Percentiles rank a stretch among this genome's conserved stretches.
Evolutionary conservation across 2,329 filamentous ascomycete species (phyloP).

Genomic region (Phaeomoniella chlamydospora): DNA sequence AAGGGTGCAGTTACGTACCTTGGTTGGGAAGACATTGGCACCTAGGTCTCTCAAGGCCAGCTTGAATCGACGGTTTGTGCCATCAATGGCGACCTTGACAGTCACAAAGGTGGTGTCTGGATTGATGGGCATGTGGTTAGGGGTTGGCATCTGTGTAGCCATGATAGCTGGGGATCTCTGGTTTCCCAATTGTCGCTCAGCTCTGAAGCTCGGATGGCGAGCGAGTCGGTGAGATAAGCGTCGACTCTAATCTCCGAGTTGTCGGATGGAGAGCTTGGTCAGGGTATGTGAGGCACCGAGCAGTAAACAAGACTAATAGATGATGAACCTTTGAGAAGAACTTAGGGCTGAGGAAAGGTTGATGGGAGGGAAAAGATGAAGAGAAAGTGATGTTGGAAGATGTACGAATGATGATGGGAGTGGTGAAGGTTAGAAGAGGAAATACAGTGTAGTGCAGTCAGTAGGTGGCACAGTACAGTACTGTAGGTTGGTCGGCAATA

Average conservation of each 20-base stretch:
- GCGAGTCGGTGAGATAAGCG: not conserved
- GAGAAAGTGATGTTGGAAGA: too few species aligned
- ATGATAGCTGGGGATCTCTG: slow-evolving; percentile 15
- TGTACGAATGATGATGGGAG: too few species aligned
- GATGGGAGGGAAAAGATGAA: not conserved
- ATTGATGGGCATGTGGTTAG: slow-evolving; percentile 28
- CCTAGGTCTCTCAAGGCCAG: slow-evolving; percentile 74
- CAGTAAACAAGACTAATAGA: too few species aligned
- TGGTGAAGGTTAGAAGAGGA: too few species aligned
- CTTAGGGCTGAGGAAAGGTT: not conserved
- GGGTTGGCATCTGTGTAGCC: slow-evolving; percentile 23
- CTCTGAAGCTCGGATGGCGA: not conserved
- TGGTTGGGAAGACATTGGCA: slow-evolving; percentile 58
- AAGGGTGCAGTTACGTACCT: too few species aligned
- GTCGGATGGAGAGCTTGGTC: not conserved
- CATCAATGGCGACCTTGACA: slow-evolving; percentile 71
- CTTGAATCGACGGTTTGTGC: slow-evolving; percentile 70
- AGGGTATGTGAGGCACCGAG: too few species aligned
- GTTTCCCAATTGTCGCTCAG: not conserved
- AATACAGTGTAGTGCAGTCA: too few species aligned
- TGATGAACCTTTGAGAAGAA: not conserved
- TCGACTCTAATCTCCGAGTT: not conserved
- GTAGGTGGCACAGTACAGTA: too few species aligned
- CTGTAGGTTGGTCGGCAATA: too few species aligned
- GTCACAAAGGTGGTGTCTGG: slow-evolving; percentile 62